Percentiles rank a stretch among this genome's conserved stretches.
These are phyloP conservation scores for Tylopilus sp. DNA, from an alignment of 768 basidiomycete species.

Conservation along the genomic window DNA sequence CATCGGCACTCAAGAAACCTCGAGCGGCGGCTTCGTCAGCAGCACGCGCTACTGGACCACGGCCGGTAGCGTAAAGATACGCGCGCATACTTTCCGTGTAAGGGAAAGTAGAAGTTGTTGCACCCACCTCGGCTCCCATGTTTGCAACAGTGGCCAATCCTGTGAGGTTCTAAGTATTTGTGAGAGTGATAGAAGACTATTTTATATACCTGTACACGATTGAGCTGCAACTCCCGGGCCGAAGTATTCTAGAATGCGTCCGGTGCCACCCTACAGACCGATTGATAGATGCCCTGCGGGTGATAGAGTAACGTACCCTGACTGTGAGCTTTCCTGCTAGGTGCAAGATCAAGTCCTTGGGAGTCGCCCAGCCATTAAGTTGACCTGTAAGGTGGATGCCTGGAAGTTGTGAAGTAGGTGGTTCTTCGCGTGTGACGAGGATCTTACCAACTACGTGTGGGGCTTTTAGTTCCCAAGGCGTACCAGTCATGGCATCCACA, in stretches of 20 bases:
- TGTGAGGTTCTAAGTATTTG: conserved; percentile 22
- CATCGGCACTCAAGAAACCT: conserved; percentile 81
- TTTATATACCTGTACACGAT: conserved; percentile 79
- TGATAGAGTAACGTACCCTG: conserved; percentile 48
- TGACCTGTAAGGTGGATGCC: conserved; percentile 88
- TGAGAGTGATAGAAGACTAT: not conserved
- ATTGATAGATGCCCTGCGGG: not conserved
- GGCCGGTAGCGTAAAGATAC: conserved; percentile 88
- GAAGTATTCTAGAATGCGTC: conserved; percentile 94
- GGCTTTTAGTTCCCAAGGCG: conserved; percentile 97
- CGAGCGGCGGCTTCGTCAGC: conserved; percentile 78
- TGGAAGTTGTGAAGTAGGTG: conserved; percentile 23
- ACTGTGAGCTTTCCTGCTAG: conserved; percentile 94
- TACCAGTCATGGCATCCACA: conserved; percentile 96
- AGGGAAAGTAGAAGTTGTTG: conserved; percentile 98
- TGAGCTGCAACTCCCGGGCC: conserved; percentile 86
- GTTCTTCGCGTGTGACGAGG: not conserved
- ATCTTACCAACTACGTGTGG: conserved; percentile 73
- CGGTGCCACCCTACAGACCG: conserved; percentile 79
- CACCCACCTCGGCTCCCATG: conserved; percentile 99
- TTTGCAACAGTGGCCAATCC: conserved; percentile 94
- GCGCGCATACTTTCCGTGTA: conserved; percentile 87
- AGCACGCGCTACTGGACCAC: conserved; percentile 78
- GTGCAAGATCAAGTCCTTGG: conserved; percentile 95
- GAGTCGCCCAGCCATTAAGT: conserved; percentile 87